Evolutionary conservation across 192 early-diverging fungal species (phyloP).

Genomic region (Dimargaris verticillata): DNA sequence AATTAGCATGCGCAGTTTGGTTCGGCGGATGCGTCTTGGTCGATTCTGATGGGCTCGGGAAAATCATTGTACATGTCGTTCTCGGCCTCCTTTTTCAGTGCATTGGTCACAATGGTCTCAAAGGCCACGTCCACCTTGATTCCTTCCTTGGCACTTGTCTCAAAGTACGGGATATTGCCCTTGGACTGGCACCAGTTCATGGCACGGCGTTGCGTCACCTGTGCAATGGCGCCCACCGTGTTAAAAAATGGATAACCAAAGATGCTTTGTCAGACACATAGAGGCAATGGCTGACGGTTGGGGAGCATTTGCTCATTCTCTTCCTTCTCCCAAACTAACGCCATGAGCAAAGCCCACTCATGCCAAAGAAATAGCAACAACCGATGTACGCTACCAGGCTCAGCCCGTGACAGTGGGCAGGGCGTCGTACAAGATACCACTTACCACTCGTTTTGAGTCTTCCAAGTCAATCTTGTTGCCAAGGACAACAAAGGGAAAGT

Average conservation of each 20-base stretch:
- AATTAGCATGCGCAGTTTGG: conserved; percentile 51
- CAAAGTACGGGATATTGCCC: conserved; percentile 95
- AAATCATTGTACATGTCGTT: conserved; percentile 82
- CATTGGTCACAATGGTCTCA: conserved; percentile 86
- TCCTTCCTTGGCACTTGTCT: conserved; percentile 94
- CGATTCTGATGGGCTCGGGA: conserved; percentile 77
- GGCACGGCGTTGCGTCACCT: conserved; percentile 90
- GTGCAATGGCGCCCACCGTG: conserved; percentile 22
- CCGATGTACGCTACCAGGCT: no score
- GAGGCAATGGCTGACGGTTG: no score
- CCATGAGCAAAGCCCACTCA: no score
- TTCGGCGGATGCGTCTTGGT: conserved; percentile 47
- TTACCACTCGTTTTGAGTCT: conserved; percentile 74
- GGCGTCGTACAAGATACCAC: conserved; percentile 1
- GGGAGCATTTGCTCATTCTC: no score
- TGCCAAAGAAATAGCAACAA: no score
- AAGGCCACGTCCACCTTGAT: conserved; percentile 98
- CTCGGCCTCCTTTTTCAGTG: conserved; percentile 85
- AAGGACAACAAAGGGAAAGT: conserved; percentile 98
- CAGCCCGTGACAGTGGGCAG: no score
- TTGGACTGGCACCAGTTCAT: conserved; percentile 93
- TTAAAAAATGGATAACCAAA: no score
- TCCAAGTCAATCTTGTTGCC: conserved; percentile 99
- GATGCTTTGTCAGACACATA: no score
- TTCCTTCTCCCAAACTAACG: no score